Percentiles rank a stretch among this genome's conserved stretches.
These are phyloP conservation scores for Furculomyces boomerangus DNA, from an alignment of 371 early-diverging fungal genomes.

Conservation along the genomic window DNA sequence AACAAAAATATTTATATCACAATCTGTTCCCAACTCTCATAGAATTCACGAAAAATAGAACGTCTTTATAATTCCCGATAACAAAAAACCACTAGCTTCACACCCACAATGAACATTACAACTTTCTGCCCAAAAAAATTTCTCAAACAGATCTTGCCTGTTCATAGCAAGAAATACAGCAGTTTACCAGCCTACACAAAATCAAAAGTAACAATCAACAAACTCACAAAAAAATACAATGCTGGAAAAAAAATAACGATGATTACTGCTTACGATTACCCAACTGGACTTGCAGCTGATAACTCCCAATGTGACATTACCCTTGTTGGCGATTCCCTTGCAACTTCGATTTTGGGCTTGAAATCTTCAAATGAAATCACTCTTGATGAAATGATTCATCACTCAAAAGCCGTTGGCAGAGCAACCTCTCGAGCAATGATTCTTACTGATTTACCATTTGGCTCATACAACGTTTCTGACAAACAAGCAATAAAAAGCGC, in stretches of 20 bases:
- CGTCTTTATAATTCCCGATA: no score
- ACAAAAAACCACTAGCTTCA: no score
- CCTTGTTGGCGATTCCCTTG: slow-evolving; percentile 89
- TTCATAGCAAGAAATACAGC: no score
- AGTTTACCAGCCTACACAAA: background rate
- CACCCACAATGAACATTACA: no score
- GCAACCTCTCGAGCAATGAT: slow-evolving; percentile 57
- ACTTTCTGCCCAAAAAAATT: no score
- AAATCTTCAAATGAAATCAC: slow-evolving; percentile 71
- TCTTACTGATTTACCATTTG: slow-evolving; percentile 82
- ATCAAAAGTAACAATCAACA: slow-evolving; percentile 63
- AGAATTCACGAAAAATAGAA: no score
- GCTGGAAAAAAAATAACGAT: slow-evolving; percentile 54
- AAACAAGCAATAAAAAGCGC: slow-evolving; percentile 55
- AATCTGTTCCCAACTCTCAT: no score
- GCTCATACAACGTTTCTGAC: slow-evolving; percentile 64
- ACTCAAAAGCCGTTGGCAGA: slow-evolving; percentile 72
- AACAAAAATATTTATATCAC: no score
- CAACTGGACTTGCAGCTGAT: slow-evolving; percentile 67
- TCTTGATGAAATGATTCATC: slow-evolving; percentile 91
- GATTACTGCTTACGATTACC: slow-evolving; percentile 82
- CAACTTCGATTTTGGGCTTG: slow-evolving; percentile 88
- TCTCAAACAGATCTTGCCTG: no score
- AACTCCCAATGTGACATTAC: slow-evolving; percentile 64
- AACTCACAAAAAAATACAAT: slow-evolving; percentile 50